These are phyloP conservation scores for Arxiozyma telluris DNA, from an alignment of 1,139 yeast species.

Conservation along the genomic window DNA sequence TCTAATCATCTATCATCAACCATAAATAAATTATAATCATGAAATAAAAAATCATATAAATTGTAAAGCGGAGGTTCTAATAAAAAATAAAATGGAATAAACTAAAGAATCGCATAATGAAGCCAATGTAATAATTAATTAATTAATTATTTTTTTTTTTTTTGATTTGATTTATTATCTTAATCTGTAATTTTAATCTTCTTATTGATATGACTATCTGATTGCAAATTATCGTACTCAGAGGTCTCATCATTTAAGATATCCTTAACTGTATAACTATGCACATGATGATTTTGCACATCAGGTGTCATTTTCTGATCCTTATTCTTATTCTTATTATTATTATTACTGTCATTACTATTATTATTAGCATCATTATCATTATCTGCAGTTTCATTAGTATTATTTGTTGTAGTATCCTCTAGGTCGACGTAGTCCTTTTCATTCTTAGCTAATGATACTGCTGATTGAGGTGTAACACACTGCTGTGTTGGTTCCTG, in stretches of 20 bases:
- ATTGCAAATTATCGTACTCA: not conserved
- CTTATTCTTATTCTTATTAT: too few species aligned
- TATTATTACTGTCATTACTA: too few species aligned
- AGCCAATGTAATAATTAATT: not conserved
- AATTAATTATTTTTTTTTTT: too few species aligned
- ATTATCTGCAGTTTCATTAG: not conserved
- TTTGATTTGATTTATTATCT: not conserved
- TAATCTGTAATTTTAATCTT: slow-evolving; percentile 10
- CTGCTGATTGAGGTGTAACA: not conserved
- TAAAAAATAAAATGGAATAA: too few species aligned
- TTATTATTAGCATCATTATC: too few species aligned
- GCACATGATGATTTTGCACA: not conserved
- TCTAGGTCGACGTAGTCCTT: not conserved
- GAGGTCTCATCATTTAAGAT: not conserved
- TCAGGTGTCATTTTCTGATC: not conserved
- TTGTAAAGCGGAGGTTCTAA: too few species aligned
- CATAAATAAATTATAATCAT: not conserved
- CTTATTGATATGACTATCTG: slow-evolving; percentile 8
- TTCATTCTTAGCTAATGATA: not conserved
- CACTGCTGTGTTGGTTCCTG: not conserved
- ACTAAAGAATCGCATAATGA: too few species aligned
- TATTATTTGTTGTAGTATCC: not conserved
- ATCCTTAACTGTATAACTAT: not conserved
- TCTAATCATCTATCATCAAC: not conserved
- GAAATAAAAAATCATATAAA: not conserved